Conservation (phyloP, 306 rosid species). For the Pyrus bretschneideri region DNA sequence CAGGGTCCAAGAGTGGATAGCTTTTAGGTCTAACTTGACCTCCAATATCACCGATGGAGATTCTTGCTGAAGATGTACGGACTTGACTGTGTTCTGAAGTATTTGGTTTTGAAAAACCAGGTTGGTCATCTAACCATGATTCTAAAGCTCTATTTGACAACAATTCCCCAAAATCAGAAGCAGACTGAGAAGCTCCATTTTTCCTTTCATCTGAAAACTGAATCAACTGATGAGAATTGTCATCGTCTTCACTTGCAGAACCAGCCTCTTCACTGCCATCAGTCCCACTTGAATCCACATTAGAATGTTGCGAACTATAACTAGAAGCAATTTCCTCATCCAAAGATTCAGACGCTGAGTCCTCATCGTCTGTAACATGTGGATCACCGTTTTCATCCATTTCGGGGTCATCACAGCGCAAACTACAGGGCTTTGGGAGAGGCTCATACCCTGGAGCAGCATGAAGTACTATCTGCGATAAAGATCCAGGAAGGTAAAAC, state of each 20-base stretch:
- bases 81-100: slow-evolving; percentile 39
- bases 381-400: slow-evolving; percentile 21
- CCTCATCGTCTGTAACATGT: slow-evolving; percentile 46
- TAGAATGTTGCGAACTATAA: slow-evolving; percentile 58
- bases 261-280: slow-evolving; percentile 37
- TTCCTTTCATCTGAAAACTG: slow-evolving; percentile 58
- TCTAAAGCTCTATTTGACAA: slow-evolving; percentile 77
- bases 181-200: slow-evolving; percentile 48
- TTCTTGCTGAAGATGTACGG: slow-evolving; percentile 71
- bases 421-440: slow-evolving; percentile 89
- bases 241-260: slow-evolving; percentile 39
- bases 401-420: slow-evolving; percentile 28
- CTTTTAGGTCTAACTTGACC: slow-evolving; percentile 57
- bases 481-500: slow-evolving; percentile 94
- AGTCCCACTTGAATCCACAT: slow-evolving; percentile 46
- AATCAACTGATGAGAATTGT: slow-evolving; percentile 51
- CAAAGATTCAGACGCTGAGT: slow-evolving; percentile 51
- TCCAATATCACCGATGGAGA: slow-evolving; percentile 67
- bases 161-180: slow-evolving; percentile 53
- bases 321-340: slow-evolving; percentile 68
- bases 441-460: slow-evolving; percentile 99
- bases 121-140: slow-evolving; percentile 84
- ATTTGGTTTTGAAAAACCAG: slow-evolving; percentile 45
- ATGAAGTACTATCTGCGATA: slow-evolving; percentile 89
- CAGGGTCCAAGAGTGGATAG: slow-evolving; percentile 67